phyloP scores from a whole-genome alignment of 148 eudicot genomes.

The Heliosperma pusillum region DNA sequence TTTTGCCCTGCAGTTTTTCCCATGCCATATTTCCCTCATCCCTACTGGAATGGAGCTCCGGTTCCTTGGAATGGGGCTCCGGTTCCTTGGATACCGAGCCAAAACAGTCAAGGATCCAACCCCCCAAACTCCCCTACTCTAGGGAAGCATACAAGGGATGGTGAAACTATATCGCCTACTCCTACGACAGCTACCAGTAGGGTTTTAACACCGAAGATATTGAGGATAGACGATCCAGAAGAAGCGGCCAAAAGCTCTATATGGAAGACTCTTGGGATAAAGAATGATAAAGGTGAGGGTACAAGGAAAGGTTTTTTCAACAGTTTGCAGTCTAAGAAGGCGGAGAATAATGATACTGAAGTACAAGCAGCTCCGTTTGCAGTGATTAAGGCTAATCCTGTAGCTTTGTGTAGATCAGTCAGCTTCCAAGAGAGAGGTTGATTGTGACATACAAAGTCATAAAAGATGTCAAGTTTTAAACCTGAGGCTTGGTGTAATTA shows the following conservation, averaged over 20 bases:
- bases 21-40: conserved; percentile 62
- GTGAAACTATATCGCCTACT: conserved; percentile 40
- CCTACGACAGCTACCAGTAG: not conserved
- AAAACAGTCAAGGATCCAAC: conserved; percentile 30
- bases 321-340: conserved; percentile 60
- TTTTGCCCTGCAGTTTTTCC: conserved; percentile 56
- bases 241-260: conserved; percentile 94
- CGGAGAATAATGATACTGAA: conserved; percentile 30
- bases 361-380: conserved; percentile 32
- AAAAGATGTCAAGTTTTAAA: too few relatives aligned
- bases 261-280: conserved; percentile 91
- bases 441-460: not conserved
- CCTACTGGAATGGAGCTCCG: conserved; percentile 66
- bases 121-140: conserved; percentile 50
- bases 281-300: conserved; percentile 43
- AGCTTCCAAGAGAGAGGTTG: conserved; percentile 64
- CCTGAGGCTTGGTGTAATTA: too few relatives aligned
- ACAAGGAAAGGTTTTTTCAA: conserved; percentile 49
- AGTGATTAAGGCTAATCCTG: conserved; percentile 65
- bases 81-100: conserved; percentile 48
- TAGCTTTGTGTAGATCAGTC: conserved; percentile 74
- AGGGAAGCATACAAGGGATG: conserved; percentile 78
- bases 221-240: conserved; percentile 89
- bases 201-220: conserved; percentile 70
- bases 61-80: conserved; percentile 42